Evolutionary conservation across 2,329 filamentous ascomycete genomes (phyloP), one percentile per base, ranked within the genome.

Genomic region (Fusarium sp.): DNA sequence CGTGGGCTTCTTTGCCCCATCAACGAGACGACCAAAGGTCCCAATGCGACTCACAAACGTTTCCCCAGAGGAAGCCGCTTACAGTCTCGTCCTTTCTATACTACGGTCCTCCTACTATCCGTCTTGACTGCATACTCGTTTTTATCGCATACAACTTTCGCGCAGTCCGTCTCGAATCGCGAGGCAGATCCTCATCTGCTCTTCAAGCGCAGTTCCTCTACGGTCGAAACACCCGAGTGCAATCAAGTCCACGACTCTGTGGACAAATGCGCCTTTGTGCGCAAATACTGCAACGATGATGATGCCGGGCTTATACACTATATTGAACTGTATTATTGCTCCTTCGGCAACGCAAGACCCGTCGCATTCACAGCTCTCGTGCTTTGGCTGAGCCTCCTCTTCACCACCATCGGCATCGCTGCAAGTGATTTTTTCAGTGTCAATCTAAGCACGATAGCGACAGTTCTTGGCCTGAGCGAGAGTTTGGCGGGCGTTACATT

Each of bases 381-480:
- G 22, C 77, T 91, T 68, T 99, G 96, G 96, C 89, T 98, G 12
- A 93, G 90, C 41, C 85, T 98, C 61, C 90, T 99, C 13, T 99
- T 99, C 83, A 95, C 93, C 75, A 98, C 96, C 20, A 98, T 99
- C 73, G 96, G 96, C 67, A 98, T 99, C 72, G 96, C 96, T 20
- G 96, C 96, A 28, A 98, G 95, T 82, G 96, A 99, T 83, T 99
- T 99, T 85, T 96, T 99, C 83, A 98, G 95, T 83, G 91, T 98
- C 83, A 97, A 99, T 79, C 88, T 99, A 38, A 96, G 93, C 82
- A 98, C 96, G 18, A 96, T 99, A 76, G 92, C 96, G 28, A 92
- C 88, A 63, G 90, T 98, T 58, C 87, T 98, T 33, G 95, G 95
- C 26, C 92, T 99, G 85, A 98, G 95, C 81, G 95, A 99, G 85